Evolutionary conservation across 805 yeast species (phyloP), one percentile per base, ranked within the genome.

Genomic region (Isabelozyma pseudorhagii): DNA sequence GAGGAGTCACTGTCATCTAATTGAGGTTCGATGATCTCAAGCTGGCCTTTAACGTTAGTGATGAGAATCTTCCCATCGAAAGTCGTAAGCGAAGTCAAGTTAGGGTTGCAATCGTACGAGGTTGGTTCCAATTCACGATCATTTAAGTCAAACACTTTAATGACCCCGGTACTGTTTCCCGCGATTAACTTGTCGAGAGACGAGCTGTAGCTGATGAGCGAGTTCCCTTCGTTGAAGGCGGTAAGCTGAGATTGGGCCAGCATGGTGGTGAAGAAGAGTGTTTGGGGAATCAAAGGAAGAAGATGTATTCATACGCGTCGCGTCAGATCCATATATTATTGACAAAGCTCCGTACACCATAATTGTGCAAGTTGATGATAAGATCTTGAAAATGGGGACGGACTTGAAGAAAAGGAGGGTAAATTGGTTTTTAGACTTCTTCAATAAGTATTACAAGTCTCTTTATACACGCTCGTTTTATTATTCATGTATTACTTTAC

Each of bases 61-160:
- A 77, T 63, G 9, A 64, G 48, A 29, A 66, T 47, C 13, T 57
- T 57, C 10, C 56, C 48, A 5, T 51, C 44, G 44, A 50, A 48
- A 8, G 8, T 61, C 47, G 56, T 55, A 48, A 81, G 54, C 0
- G 80, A 68, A 0, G 83, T 78, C 44, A 81, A 57, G 45, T 75
- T 72, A 18, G 76, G 79, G 8, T 72, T 54, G 4, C 77, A 74
- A 54, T 84, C 87, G 8, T 83, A 54, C 6, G 85, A 75, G 27
- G 72, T 79, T 3, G 90, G 89, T 60, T 85, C 89, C 46, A 78
- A 72, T 43, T 82, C 82, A 0, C 81, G 77, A 25, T 74, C 72
- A 42, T 68, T 61, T 11, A 74, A 54, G 48, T 76, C 69, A 54
- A 83, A 75, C 14, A 81, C 69, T 61, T 83, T 84, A 38, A 78